phyloP scores from a whole-genome alignment of 305 asterid genomes.

The Ajuga reptans region DNA sequence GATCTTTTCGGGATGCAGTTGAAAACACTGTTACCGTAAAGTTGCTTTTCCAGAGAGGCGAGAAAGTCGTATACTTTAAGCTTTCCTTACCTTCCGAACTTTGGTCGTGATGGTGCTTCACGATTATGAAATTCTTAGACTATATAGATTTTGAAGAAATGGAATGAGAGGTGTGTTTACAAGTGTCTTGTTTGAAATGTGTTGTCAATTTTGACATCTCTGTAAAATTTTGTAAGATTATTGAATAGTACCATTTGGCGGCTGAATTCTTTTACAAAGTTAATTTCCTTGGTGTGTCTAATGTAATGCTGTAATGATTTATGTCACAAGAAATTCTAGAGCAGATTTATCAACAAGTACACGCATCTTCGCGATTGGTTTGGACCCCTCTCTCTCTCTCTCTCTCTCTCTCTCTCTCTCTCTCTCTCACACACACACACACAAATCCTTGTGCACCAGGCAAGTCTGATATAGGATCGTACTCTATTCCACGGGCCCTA shows the following conservation, averaged over 20 bases:
- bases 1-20: conserved; percentile 73
- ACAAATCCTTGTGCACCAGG: too few species aligned
- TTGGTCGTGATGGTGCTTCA: neutral
- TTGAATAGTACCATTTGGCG: neutral
- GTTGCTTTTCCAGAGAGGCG: conserved; percentile 4
- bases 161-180: conserved; percentile 20
- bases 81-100: conserved; percentile 12
- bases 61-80: neutral
- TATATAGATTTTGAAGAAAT: conserved; percentile 6
- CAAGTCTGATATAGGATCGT: too few species aligned
- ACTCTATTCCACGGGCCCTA: too few species aligned
- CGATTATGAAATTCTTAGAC: neutral
- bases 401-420: too few species aligned
- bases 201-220: conserved; percentile 18
- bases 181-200: neutral
- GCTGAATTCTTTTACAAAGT: neutral
- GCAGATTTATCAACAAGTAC: neutral
- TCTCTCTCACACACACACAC: too few species aligned
- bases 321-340: neutral
- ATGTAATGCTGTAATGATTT: neutral
- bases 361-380: neutral
- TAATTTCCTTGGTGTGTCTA: neutral
- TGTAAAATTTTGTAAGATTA: conserved; percentile 20
- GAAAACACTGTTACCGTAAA: conserved; percentile 44
- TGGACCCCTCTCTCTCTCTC: neutral